phyloP scores from a whole-genome alignment of 176 grass and related monocot genomes.

The Cenchrus americanus region DNA sequence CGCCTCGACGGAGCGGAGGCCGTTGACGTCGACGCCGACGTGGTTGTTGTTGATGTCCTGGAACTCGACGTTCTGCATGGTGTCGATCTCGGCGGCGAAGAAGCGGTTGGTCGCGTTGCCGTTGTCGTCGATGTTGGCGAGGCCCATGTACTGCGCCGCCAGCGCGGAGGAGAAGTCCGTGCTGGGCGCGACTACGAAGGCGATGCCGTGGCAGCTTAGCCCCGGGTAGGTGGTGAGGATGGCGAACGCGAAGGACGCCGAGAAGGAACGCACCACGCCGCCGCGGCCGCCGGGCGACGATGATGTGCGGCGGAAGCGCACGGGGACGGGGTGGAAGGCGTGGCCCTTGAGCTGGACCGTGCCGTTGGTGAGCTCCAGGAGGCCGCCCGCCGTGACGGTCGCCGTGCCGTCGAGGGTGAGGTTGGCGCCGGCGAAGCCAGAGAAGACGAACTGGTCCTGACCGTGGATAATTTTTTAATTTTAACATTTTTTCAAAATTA shows the following conservation, averaged over 20 bases:
- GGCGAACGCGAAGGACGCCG: conserved; percentile 39
- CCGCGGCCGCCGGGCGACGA: neutral
- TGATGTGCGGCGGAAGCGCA: neutral
- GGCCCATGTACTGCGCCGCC: conserved; percentile 48
- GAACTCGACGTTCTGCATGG: conserved; percentile 49
- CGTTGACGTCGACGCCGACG: conserved; percentile 62
- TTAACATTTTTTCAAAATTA: too few species aligned
- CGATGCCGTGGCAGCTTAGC: conserved; percentile 41
- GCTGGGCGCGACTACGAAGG: conserved; percentile 45
- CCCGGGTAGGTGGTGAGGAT: conserved; percentile 26
- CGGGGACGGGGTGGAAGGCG: conserved; percentile 14
- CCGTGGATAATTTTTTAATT: too few species aligned
- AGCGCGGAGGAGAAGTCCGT: conserved; percentile 42
- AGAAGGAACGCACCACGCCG: conserved; percentile 33
- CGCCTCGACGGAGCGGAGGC: conserved; percentile 43
- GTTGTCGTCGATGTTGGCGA: conserved; percentile 43
- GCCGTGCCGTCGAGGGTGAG: conserved; percentile 45
- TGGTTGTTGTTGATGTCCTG: conserved; percentile 58
- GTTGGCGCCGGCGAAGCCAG: conserved; percentile 15
- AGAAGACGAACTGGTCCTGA: neutral
- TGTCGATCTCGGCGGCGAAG: conserved; percentile 66
- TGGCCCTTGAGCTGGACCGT: conserved; percentile 28
- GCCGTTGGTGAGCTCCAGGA: conserved; percentile 39
- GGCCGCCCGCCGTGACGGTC: conserved; percentile 7
- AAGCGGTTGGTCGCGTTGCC: conserved; percentile 46